Evolutionary conservation across 2,329 filamentous ascomycete genomes (phyloP).

Genomic region (Sordariomycetes sp.): DNA sequence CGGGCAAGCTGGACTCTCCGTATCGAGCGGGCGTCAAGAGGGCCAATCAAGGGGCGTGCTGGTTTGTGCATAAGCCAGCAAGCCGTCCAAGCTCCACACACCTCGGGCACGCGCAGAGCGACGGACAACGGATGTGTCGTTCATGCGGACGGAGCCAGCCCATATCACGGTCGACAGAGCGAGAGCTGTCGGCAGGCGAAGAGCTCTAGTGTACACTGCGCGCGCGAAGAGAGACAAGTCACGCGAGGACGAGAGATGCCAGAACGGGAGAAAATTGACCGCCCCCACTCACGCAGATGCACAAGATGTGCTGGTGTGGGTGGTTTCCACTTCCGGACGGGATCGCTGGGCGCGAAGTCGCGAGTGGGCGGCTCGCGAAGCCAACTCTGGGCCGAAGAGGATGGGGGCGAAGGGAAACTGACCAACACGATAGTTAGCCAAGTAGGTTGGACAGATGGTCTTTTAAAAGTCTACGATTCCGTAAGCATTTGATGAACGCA

Average conservation of each 20-base stretch:
- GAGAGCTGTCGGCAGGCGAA: neutral
- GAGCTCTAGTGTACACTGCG: neutral
- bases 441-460: neutral
- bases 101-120: neutral
- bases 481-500: too few relatives aligned
- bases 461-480: too few relatives aligned
- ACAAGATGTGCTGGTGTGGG: neutral
- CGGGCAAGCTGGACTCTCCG: conserved; percentile 7
- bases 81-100: neutral
- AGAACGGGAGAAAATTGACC: neutral
- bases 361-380: neutral
- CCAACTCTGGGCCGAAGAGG: neutral
- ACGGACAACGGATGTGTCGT: neutral
- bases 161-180: neutral
- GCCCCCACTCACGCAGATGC: neutral
- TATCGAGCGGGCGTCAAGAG: conserved; percentile 22
- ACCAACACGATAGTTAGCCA: neutral
- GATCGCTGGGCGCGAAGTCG: neutral
- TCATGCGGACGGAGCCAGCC: neutral
- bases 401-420: neutral
- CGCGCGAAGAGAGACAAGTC: neutral
- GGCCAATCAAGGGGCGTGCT: conserved; percentile 12
- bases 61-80: neutral
- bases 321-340: neutral
- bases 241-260: neutral